These are phyloP conservation scores for Scorias spongiosa DNA, from an alignment of 2,329 filamentous ascomycete species.

Conservation along the genomic window DNA sequence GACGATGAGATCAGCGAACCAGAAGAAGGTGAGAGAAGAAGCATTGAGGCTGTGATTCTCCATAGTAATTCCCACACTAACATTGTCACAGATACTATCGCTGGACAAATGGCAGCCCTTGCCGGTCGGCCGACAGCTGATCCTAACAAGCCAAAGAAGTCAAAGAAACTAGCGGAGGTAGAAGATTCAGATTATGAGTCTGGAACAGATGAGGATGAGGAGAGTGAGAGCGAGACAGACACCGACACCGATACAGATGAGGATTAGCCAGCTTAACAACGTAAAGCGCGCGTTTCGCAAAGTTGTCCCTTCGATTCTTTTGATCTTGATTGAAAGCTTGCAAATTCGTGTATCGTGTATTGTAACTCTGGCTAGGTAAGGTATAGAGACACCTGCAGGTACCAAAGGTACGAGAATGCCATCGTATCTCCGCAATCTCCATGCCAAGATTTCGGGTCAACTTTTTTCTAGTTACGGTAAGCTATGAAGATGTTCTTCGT, in stretches of 20 bases:
- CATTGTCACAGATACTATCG: constrained; percentile 19
- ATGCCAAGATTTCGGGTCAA: background rate
- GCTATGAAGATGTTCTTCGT: too few species aligned
- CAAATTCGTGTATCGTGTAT: too few species aligned
- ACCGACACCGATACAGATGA: constrained; percentile 71
- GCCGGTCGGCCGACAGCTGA: constrained; percentile 18
- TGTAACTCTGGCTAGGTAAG: too few species aligned
- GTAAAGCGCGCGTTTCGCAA: too few species aligned
- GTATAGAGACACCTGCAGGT: too few species aligned
- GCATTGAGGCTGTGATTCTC: background rate
- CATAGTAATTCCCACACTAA: constrained; percentile 3
- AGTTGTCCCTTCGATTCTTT: too few species aligned
- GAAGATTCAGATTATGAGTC: constrained; percentile 23
- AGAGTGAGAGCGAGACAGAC: constrained; percentile 31
- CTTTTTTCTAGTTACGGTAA: background rate
- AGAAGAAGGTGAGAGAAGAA: constrained; percentile 64
- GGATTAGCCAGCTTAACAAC: constrained; percentile 26
- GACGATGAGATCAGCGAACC: constrained; percentile 94
- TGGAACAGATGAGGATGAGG: constrained; percentile 23
- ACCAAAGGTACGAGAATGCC: too few species aligned
- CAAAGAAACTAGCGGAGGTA: constrained; percentile 14
- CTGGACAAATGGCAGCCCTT: constrained; percentile 23
- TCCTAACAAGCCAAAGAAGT: constrained; percentile 7
- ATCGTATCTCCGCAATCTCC: background rate
- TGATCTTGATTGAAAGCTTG: too few species aligned